Evolutionary conservation across 768 basidiomycete genomes (phyloP), one percentile per base, ranked within the genome.

Genomic region (Pholiota molesta): DNA sequence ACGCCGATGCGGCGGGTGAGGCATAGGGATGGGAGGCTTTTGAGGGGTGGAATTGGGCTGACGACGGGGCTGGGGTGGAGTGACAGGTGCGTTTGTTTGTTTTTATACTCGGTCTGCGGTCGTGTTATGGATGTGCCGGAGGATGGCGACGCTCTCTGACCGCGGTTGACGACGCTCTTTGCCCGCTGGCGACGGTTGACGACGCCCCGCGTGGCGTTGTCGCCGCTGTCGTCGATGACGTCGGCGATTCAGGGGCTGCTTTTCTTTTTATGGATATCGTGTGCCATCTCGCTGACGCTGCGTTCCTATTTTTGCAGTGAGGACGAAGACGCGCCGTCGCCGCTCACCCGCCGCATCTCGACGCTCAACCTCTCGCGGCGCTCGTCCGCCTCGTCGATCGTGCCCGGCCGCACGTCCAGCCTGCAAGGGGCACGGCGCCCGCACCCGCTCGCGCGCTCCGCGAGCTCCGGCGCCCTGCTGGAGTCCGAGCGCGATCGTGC

Each of bases 61-160:
- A 90, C 89, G 5, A 90, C 89, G 8, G 89, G 89, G 6, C 73
- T 90, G 14, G 89, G 89, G 0, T 90, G 89, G 89, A 89, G 87
- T 66, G 89, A 90, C 66, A 88, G 87, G 86, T 88, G 37, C 14
- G 80, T 73, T 19, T n/a, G 49, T 13, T 54, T 59, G 45, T 60
- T 62, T 33, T 57, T 62, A n/a, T n/a, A n/a, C n/a, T n/a, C n/a
- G n/a, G n/a, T n/a, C n/a, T n/a, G n/a, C n/a, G n/a, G n/a, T n/a
- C n/a, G n/a, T n/a, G n/a, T n/a, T n/a, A n/a, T n/a, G n/a, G n/a
- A n/a, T n/a, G n/a, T n/a, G n/a, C n/a, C n/a, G n/a, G n/a, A n/a
- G n/a, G n/a, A n/a, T n/a, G n/a, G n/a, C n/a, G n/a, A n/a, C n/a
- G n/a, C n/a, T 26, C 26, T 26, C 26, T 2, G 26, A 2, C 26